phyloP scores from a whole-genome alignment of 345 rosid species.

The Corchorus capsularis region DNA sequence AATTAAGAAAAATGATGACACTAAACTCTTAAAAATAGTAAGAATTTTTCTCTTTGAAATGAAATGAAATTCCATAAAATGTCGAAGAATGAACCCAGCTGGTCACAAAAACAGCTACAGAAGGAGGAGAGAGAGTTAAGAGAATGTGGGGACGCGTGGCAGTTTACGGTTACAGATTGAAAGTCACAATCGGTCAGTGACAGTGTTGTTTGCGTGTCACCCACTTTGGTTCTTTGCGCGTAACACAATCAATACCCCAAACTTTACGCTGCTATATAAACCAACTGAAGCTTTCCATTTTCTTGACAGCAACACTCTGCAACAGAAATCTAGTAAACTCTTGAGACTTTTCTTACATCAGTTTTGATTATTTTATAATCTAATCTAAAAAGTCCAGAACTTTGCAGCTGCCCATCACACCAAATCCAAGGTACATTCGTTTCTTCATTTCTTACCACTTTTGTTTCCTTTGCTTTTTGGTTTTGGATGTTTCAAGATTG shows the following conservation, averaged over 20 bases:
- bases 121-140: not conserved
- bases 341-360: not conserved
- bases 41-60: too few relatives aligned
- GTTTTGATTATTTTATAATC: too few relatives aligned
- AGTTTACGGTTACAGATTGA: not conserved
- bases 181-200: not conserved
- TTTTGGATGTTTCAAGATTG: not conserved
- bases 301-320: too few relatives aligned
- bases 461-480: not conserved
- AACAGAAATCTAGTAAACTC: not conserved
- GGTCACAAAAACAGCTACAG: not conserved
- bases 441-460: not conserved
- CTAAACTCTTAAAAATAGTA: too few relatives aligned
- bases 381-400: not conserved
- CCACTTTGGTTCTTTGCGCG: not conserved
- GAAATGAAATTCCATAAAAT: too few relatives aligned
- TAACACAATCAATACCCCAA: not conserved
- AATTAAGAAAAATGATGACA: too few relatives aligned
- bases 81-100: too few relatives aligned
- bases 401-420: not conserved
- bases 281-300: not conserved
- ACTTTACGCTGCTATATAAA: not conserved
- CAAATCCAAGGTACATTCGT: constrained; percentile 5
- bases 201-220: not conserved
- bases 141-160: constrained; percentile 1